phyloP scores from a whole-genome alignment of 768 basidiomycete genomes.

The Pulveroboletus sp. region DNA sequence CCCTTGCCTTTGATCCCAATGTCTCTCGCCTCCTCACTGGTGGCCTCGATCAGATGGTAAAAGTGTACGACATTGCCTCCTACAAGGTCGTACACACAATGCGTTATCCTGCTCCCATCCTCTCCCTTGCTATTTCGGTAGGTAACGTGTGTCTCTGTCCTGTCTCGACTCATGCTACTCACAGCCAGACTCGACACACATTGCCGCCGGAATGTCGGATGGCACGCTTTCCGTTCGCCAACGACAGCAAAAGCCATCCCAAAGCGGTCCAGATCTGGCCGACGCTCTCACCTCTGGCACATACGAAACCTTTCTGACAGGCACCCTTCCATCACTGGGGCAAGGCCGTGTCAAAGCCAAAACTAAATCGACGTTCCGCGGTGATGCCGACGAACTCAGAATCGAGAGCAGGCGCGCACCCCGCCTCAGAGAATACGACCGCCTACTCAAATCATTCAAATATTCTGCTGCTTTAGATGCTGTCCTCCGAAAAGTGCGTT shows the following conservation, averaged over 20 bases:
- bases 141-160: neutral
- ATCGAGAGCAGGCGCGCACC: constrained; percentile 70
- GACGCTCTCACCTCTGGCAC: constrained; percentile 48
- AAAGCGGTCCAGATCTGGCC: constrained; percentile 40
- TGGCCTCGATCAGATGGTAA: constrained; percentile 95
- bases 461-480: constrained; percentile 94
- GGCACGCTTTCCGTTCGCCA: constrained; percentile 97
- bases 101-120: constrained; percentile 92
- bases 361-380: constrained; percentile 46
- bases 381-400: constrained; percentile 72
- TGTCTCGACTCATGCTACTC: constrained; percentile 6
- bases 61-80: constrained; percentile 92
- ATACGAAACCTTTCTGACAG: constrained; percentile 66
- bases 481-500: constrained; percentile 74
- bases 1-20: constrained; percentile 75
- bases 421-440: constrained; percentile 84
- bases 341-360: constrained; percentile 51
- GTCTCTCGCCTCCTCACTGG: constrained; percentile 84
- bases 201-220: constrained; percentile 96
- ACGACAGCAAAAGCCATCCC: constrained; percentile 74
- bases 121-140: constrained; percentile 90
- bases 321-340: constrained; percentile 52
- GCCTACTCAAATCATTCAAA: constrained; percentile 85
- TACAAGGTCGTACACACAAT: constrained; percentile 98
- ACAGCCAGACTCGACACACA: constrained; percentile 95